Evolutionary conservation across 2,329 filamentous ascomycete species (phyloP), one percentile per base, ranked within the genome.

Genomic region (Dothideomycetes sp.): DNA sequence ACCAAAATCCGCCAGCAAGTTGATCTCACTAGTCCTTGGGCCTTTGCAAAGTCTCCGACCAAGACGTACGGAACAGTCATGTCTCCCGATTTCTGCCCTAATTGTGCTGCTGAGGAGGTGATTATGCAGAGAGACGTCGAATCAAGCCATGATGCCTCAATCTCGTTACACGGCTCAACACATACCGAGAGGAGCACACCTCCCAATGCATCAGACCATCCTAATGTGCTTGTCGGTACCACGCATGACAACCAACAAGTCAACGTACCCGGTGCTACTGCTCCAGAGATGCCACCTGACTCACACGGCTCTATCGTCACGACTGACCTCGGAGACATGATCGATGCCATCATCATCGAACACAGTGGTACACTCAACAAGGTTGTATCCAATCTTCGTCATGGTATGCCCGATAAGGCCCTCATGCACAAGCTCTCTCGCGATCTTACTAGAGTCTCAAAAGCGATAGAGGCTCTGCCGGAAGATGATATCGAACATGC

Each of bases 261-360:
- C 17, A 33, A 40, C 24, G 25, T 49, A 13, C 46, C 44, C 11
- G 44, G 47, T 7, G 39, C 43, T 24, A 41, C 40, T 11, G 38
- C 45, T 5, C 34, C 38, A 4, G 45, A 37, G 5, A 15, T 44
- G 24, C 30, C 43, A n/a, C 42, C 45, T 8, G 39, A 44, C 23
- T 41, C 44, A 15, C 32, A 58, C 45, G 50, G 51, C 9, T 53
- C 55, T 28, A 42, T 39, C 2, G 40, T 36, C 8, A 55, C 53
- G 5, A 51, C 57, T 16, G 60, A 66, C 30, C 49, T 66, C 5
- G 58, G 57, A 6, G 45, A 56, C 6, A 53, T 60, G 33, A 60
- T 67, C 25, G 62, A 67, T 39, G 52, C 53, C 5, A 61, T 66
- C 17, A 57, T 67, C 12, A 49, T 60, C 22, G 64, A 66, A 45